A percentile compares a stretch with the other conserved stretches of the same genome.
phyloP scores from a whole-genome alignment of 2,329 filamentous ascomycete species.

The Lachnum nothofagi region DNA sequence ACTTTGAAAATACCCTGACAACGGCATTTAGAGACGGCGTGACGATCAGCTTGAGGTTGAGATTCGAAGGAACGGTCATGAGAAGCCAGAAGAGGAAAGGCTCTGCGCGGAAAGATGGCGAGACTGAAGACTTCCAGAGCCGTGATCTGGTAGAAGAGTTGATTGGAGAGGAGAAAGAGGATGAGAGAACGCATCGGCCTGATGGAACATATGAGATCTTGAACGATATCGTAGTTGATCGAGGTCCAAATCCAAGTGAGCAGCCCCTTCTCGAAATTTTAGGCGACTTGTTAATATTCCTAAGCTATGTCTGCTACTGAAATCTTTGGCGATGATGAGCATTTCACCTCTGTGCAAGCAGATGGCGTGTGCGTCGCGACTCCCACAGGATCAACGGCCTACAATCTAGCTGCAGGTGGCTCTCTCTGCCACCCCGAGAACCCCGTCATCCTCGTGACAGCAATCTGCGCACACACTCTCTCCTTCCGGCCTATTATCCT shows the following conservation, averaged over 20 bases:
- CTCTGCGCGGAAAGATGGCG: slow-evolving; percentile 19
- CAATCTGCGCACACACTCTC: slow-evolving; percentile 90
- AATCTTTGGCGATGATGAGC: slow-evolving; percentile 85
- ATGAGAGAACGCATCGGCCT: slow-evolving; percentile 77
- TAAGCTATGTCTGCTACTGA: slow-evolving; percentile 85
- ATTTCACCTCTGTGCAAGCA: slow-evolving; percentile 88
- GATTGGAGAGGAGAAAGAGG: slow-evolving; percentile 77
- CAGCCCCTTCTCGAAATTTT: slow-evolving; percentile 20
- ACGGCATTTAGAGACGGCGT: slow-evolving; percentile 76
- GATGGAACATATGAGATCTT: slow-evolving; percentile 84
- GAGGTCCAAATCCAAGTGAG: slow-evolving; percentile 86
- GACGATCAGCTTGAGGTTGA: slow-evolving; percentile 77
- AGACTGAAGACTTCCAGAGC: slow-evolving; percentile 38
- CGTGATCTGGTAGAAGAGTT: slow-evolving; percentile 83
- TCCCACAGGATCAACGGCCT: slow-evolving; percentile 89
- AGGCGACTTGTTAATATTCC: slow-evolving; percentile 3
- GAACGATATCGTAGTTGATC: slow-evolving; percentile 94
- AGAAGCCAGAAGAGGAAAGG: slow-evolving; percentile 55
- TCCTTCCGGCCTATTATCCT: slow-evolving; percentile 96
- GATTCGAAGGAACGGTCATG: slow-evolving; percentile 95
- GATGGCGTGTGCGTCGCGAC: slow-evolving; percentile 93
- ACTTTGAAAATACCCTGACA: slow-evolving; percentile 64
- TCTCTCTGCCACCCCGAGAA: slow-evolving; percentile 94
- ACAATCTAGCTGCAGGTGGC: slow-evolving; percentile 92
- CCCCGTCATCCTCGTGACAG: slow-evolving; percentile 88